Conservation (phyloP, 148 eudicot genomes). For the Vaccinium myrtillus region DNA sequence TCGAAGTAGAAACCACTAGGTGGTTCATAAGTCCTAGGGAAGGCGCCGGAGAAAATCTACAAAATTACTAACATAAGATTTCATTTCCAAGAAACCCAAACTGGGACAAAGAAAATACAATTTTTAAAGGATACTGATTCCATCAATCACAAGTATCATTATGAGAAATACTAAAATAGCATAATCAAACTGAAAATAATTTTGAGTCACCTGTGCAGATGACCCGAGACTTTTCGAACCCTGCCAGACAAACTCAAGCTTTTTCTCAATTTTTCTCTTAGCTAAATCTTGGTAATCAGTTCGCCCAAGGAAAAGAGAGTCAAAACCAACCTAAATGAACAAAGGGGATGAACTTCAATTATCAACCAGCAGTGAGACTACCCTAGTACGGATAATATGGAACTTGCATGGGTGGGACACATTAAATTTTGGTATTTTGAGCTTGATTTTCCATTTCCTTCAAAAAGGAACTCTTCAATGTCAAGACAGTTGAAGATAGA, state of each 20-base stretch:
- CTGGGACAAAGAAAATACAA: not conserved
- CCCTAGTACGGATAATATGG: not conserved
- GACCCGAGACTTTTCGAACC: conserved; percentile 85
- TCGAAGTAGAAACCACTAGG: conserved; percentile 75
- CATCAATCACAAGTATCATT: not conserved
- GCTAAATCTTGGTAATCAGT: conserved; percentile 94
- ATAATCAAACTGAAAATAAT: not conserved
- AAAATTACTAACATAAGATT: not conserved
- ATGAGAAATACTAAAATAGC: not conserved
- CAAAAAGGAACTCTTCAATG: not conserved
- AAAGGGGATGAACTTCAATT: conserved; percentile 14
- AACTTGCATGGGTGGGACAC: not conserved
- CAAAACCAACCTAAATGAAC: conserved; percentile 85
- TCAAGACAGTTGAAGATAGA: not conserved
- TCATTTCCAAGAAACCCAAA: not conserved
- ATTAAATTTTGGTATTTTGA: not conserved
- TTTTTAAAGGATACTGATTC: not conserved
- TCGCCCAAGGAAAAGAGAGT: conserved; percentile 84
- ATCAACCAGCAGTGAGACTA: not conserved
- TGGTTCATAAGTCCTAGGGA: conserved; percentile 71
- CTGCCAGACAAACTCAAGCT: conserved; percentile 90
- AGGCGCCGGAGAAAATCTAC: conserved; percentile 84
- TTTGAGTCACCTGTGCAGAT: conserved; percentile 59
- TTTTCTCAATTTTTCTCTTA: conserved; percentile 78
- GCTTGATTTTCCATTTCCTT: not conserved